These are phyloP conservation scores for Globisporangium spinosum DNA, from an alignment of 352 stramenopile genomes.

Conservation along the genomic window DNA sequence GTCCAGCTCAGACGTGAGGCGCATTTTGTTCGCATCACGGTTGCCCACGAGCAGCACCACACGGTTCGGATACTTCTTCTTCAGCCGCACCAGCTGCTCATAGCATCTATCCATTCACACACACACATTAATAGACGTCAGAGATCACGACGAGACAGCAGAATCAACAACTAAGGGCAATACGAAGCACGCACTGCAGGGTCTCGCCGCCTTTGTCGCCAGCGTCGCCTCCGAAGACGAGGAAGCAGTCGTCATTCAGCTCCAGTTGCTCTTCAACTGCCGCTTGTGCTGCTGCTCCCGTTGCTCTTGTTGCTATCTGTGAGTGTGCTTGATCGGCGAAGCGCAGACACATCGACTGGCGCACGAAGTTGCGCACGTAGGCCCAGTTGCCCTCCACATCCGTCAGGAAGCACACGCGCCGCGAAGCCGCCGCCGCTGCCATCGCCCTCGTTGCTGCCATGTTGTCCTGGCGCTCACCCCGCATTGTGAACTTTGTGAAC, in stretches of 20 bases:
- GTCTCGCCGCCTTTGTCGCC: constrained; percentile 91
- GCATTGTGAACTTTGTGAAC: background rate
- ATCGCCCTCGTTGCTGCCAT: background rate
- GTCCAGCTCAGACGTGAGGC: constrained; percentile 78
- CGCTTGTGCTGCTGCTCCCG: constrained; percentile 3
- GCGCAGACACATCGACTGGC: constrained; percentile 55
- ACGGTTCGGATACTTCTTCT: constrained; percentile 81
- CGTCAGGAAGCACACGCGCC: constrained; percentile 67
- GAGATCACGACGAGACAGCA: background rate
- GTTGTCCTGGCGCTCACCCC: background rate
- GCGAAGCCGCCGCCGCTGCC: constrained; percentile 10
- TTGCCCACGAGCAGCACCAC: constrained; percentile 92
- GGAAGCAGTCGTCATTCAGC: constrained; percentile 62
- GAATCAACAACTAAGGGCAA: background rate
- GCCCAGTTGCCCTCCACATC: constrained; percentile 81
- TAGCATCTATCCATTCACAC: constrained; percentile 45
- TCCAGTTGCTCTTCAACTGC: constrained; percentile 40
- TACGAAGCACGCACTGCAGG: constrained; percentile 43
- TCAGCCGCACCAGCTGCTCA: constrained; percentile 81
- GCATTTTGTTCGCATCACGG: constrained; percentile 93
- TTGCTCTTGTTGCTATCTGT: background rate
- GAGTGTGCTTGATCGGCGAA: constrained; percentile 20
- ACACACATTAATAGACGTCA: background rate
- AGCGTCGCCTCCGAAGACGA: constrained; percentile 90
- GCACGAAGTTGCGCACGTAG: constrained; percentile 67